Evolutionary conservation across 345 rosid species (phyloP).

Genomic region (Rhodamnia argentea): DNA sequence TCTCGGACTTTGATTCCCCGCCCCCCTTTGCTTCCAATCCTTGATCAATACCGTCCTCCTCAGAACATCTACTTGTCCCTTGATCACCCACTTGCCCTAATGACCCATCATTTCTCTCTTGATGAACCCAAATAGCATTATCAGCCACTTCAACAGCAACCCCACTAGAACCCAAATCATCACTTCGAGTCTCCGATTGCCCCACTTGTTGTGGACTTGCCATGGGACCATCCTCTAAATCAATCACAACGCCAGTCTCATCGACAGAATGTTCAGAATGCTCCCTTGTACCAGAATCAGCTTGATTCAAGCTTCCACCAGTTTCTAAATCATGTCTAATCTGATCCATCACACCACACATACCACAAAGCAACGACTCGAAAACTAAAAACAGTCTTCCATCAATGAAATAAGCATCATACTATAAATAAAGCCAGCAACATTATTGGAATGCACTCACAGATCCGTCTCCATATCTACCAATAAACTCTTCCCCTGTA

Average conservation of each 20-base stretch:
- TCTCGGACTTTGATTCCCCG: not conserved
- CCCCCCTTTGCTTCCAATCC: not conserved
- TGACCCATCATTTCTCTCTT: not conserved
- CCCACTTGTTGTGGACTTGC: not conserved
- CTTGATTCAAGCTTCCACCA: not conserved
- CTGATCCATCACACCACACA: not conserved
- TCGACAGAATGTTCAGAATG: not conserved
- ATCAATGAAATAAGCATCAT: not conserved
- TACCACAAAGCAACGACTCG: not conserved
- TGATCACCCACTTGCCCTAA: not conserved
- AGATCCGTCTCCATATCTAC: not conserved
- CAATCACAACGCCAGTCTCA: not conserved
- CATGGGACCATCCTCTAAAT: not conserved
- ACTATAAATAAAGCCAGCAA: not conserved
- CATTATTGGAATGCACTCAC: not conserved
- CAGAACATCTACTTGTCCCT: not conserved
- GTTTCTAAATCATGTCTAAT: not conserved
- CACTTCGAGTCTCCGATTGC: conserved; percentile 1
- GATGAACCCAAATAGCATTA: not conserved
- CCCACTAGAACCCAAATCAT: not conserved
- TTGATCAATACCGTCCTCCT: not conserved
- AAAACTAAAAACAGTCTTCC: not conserved
- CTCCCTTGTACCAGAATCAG: not conserved
- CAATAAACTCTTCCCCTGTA: not conserved
- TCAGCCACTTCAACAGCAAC: not conserved